Evolutionary conservation across 2,329 filamentous ascomycete genomes (phyloP), one percentile per base, ranked within the genome.

Genomic region (Parafenestella ontariensis): DNA sequence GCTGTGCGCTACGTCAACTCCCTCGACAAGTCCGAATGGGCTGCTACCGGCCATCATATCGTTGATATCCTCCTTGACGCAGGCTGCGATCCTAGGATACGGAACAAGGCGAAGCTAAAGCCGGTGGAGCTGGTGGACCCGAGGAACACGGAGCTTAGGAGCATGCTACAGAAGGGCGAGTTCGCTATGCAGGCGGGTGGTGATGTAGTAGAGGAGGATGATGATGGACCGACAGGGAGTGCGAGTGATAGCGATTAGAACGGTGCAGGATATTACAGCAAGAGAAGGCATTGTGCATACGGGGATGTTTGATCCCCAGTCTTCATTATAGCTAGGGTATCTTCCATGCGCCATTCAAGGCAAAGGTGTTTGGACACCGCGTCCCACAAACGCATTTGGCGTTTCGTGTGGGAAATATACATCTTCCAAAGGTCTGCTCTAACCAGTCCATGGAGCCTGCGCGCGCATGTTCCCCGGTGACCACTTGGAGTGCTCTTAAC

Each of bases 61-160:
- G 84, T 94, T 64, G 84, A 88, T 65, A 91, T 95, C 82, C 87
- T 96, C 82, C 83, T 94, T 61, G 91, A 95, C 78, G 91, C 91
- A 49, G 91, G 91, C 53, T 85, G 83, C 59, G 84, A 87, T 69
- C 82, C 85, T 9, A 77, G 81, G 62, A 81, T 85, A 79, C 78
- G 81, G 75, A 94, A 94, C 79, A 89, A 89, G 77, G 88, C 86
- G 48, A 88, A 89, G 66, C 82, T 92, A 55, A 90, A 87, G 46
- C 83, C 91, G 24, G 71, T 84, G 49, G 88, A 92, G 76, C 83
- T 94, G 57, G 88, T 88, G 49, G 90, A 94, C 76, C 90, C 90
- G 15, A 71, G 82, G 43, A 91, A 93, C 76, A 70, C 71, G 21
- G 83, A 81, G 48, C 79, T 93, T 49, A 80, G 83, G 60, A 81